A percentile compares a stretch with the other conserved stretches of the same genome.
Conservation (phyloP, 2,329 filamentous ascomycete species). For the Penicillium sp. region DNA sequence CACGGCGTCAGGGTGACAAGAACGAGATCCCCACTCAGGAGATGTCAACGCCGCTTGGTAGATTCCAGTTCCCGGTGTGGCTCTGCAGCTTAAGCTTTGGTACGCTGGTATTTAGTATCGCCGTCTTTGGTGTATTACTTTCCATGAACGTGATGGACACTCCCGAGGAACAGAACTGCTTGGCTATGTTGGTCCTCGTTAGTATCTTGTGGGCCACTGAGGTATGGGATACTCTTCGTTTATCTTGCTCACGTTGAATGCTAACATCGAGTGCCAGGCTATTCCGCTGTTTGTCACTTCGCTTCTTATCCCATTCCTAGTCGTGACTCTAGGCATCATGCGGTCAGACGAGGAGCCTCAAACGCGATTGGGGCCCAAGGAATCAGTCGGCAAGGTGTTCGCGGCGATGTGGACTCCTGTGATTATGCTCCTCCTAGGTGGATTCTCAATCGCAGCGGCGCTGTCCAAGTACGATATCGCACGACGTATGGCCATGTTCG, state of each 20-base stretch:
- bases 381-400: slow-evolving; percentile 81
- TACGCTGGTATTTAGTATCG: slow-evolving; percentile 67
- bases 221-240: slow-evolving; percentile 48
- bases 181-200: slow-evolving; percentile 90
- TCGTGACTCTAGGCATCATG: slow-evolving; percentile 80
- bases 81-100: slow-evolving; percentile 78
- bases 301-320: slow-evolving; percentile 86
- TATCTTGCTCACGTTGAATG: not conserved
- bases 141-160: slow-evolving; percentile 77
- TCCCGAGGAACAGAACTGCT: slow-evolving; percentile 90
- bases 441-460: slow-evolving; percentile 92
- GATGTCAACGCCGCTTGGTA: slow-evolving; percentile 75
- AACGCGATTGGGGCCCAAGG: slow-evolving; percentile 70
- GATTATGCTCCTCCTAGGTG: slow-evolving; percentile 94
- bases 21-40: slow-evolving; percentile 63
- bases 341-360: slow-evolving; percentile 70
- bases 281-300: slow-evolving; percentile 97
- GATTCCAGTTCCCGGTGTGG: slow-evolving; percentile 74
- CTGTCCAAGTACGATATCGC: slow-evolving; percentile 97
- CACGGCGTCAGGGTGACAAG: slow-evolving; percentile 81
- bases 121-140: slow-evolving; percentile 71
- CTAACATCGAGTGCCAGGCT: slow-evolving; percentile 53
- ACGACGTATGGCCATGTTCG: slow-evolving; percentile 92
- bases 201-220: slow-evolving; percentile 96
- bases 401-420: slow-evolving; percentile 98